phyloP scores from a whole-genome alignment of 768 basidiomycete species.

The Omphalotus guepiniiformis region DNA sequence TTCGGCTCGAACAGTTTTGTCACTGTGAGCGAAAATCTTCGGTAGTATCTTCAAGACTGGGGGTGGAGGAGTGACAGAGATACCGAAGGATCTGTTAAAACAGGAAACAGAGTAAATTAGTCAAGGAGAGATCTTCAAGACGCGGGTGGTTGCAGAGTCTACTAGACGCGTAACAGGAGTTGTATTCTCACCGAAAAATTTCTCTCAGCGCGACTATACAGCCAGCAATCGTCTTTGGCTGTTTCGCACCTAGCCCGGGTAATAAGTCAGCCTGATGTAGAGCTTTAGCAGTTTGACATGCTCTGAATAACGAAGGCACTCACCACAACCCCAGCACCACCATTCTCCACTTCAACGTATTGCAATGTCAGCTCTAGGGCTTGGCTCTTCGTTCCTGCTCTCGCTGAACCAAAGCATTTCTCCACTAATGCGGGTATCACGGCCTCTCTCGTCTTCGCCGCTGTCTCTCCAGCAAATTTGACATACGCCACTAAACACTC shows the following conservation, averaged over 20 bases:
- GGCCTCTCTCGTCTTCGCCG: conserved; percentile 72
- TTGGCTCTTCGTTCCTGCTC: conserved; percentile 86
- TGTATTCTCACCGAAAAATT: conserved; percentile 65
- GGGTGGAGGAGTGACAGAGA: conserved; percentile 64
- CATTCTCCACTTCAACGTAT: conserved; percentile 92
- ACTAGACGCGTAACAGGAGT: background rate
- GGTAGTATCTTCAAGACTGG: conserved; percentile 84
- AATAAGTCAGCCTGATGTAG: conserved; percentile 63
- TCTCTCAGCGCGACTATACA: conserved; percentile 77
- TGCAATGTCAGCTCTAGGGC: conserved; percentile 82
- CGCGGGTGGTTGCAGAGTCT: background rate
- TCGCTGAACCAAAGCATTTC: conserved; percentile 89
- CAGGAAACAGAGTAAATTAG: conserved; percentile 8
- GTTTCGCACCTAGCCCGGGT: conserved; percentile 85
- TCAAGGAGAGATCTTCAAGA: background rate
- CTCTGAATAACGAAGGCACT: conserved; percentile 30
- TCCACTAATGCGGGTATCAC: conserved; percentile 93
- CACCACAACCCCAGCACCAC: conserved; percentile 83
- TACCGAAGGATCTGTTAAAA: conserved; percentile 67
- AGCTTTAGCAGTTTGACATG: conserved; percentile 20
- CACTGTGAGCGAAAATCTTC: conserved; percentile 91
- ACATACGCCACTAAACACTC: conserved; percentile 84
- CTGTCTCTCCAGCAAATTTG: conserved; percentile 87
- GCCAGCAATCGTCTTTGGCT: conserved; percentile 89
- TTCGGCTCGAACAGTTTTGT: conserved; percentile 94